Evolutionary conservation across 1,139 yeast genomes (phyloP).

Genomic region (Yarrowia galli): DNA sequence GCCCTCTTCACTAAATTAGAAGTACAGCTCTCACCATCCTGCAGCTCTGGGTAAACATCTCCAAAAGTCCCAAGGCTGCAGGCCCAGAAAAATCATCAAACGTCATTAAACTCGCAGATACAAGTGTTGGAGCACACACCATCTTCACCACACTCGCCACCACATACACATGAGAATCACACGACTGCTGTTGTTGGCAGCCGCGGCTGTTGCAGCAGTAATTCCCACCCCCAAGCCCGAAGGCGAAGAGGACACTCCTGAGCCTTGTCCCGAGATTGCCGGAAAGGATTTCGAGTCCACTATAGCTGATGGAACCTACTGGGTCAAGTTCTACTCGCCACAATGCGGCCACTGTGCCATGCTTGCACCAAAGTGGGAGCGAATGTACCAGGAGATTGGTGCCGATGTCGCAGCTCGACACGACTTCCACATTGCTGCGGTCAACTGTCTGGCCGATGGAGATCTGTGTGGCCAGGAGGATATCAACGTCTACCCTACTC

Average conservation of each 20-base stretch:
- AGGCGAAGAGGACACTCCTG: neutral
- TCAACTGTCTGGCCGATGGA: slow-evolving; percentile 54
- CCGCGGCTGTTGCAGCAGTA: slow-evolving; percentile 31
- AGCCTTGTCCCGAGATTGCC: slow-evolving; percentile 26
- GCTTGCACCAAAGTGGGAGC: slow-evolving; percentile 53
- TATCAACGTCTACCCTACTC: slow-evolving; percentile 50
- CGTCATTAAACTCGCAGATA: slow-evolving; percentile 3
- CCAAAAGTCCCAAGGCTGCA: slow-evolving; percentile 17
- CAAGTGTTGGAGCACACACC: neutral
- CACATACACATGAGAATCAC: slow-evolving; percentile 23
- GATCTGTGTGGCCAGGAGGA: slow-evolving; percentile 51
- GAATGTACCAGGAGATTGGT: slow-evolving; percentile 45
- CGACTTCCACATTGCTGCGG: slow-evolving; percentile 51
- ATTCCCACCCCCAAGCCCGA: slow-evolving; percentile 32
- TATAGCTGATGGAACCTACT: slow-evolving; percentile 49
- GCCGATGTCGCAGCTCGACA: slow-evolving; percentile 42
- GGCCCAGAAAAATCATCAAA: neutral
- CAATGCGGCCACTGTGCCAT: slow-evolving; percentile 53
- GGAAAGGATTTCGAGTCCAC: slow-evolving; percentile 42
- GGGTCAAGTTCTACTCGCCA: slow-evolving; percentile 55
- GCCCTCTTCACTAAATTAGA: neutral
- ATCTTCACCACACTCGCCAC: slow-evolving; percentile 2
- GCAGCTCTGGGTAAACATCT: slow-evolving; percentile 6
- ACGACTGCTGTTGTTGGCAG: slow-evolving; percentile 34
- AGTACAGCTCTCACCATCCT: neutral